Conservation (phyloP, 352 stramenopile genomes). For the Phytopythium mirpurense region DNA sequence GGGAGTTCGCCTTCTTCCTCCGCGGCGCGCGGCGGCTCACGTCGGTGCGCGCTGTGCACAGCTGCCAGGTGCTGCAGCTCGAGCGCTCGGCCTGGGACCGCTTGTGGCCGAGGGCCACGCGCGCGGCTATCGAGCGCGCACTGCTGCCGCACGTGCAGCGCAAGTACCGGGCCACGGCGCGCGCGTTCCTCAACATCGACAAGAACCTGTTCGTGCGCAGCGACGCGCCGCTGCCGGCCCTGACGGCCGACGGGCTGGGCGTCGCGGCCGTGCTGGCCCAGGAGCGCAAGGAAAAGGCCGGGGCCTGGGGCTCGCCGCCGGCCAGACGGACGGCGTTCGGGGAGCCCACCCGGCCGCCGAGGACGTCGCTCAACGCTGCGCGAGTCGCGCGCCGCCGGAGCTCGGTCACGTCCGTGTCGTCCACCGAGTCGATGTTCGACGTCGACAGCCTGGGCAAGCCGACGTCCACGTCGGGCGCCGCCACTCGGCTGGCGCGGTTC, state of each 20-base stretch:
- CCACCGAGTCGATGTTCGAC: neutral
- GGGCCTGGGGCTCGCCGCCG: neutral
- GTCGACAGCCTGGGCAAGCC: neutral
- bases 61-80: constrained; percentile 57
- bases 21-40: constrained; percentile 35
- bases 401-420: neutral
- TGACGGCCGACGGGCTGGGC: constrained; percentile 4
- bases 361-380: neutral
- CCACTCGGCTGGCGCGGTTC: neutral
- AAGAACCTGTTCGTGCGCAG: constrained; percentile 68
- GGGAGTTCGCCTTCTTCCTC: constrained; percentile 63
- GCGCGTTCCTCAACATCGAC: constrained; percentile 43
- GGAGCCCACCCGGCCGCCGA: neutral
- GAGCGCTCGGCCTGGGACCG: constrained; percentile 39
- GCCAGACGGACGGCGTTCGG: neutral
- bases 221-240: constrained; percentile 19
- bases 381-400: neutral
- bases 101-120: constrained; percentile 38
- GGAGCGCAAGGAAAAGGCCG: neutral
- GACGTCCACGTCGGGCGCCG: neutral
- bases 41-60: constrained; percentile 41
- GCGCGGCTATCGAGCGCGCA: constrained; percentile 30
- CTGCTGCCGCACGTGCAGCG: constrained; percentile 29
- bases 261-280: neutral
- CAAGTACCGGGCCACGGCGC: constrained; percentile 30